A percentile compares a stretch with the other conserved stretches of the same genome.
These are phyloP conservation scores for Atractiella rhizophila DNA, from an alignment of 768 basidiomycete genomes.

Conservation along the genomic window DNA sequence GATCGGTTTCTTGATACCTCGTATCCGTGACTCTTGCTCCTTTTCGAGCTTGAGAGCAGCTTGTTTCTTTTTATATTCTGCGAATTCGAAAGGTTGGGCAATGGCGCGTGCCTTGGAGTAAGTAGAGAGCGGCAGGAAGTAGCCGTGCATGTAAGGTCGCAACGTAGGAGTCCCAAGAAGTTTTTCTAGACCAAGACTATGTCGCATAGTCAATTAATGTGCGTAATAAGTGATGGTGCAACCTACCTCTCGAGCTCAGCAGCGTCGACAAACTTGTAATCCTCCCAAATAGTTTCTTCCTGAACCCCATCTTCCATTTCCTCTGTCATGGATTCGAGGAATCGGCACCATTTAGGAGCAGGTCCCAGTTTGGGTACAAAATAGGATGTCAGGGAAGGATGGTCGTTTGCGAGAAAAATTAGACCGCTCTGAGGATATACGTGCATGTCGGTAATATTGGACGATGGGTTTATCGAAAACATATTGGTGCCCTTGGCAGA, in stretches of 20 bases:
- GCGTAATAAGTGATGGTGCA: background rate
- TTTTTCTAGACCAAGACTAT: conserved; percentile 74
- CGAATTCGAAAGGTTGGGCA: conserved; percentile 85
- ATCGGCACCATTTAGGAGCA: conserved; percentile 86
- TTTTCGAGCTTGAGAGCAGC: conserved; percentile 75
- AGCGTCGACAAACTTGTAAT: conserved; percentile 88
- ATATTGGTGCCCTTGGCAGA: conserved; percentile 49
- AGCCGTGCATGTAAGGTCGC: conserved; percentile 99
- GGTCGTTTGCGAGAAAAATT: conserved; percentile 77
- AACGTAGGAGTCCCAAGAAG: conserved; percentile 81
- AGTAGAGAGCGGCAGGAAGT: conserved; percentile 82
- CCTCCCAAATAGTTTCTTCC: conserved; percentile 54
- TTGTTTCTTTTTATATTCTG: conserved; percentile 71
- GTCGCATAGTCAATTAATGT: background rate
- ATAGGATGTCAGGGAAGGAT: conserved; percentile 81
- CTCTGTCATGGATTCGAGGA: conserved; percentile 95
- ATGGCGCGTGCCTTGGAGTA: conserved; percentile 89
- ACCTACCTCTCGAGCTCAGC: conserved; percentile 59
- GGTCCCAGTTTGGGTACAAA: conserved; percentile 91
- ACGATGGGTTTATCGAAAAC: conserved; percentile 68
- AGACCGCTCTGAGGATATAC: conserved; percentile 72
- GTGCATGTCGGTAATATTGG: conserved; percentile 70
- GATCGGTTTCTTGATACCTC: conserved; percentile 39
- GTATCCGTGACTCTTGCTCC: conserved; percentile 74
- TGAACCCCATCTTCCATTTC: conserved; percentile 83